Conservation (phyloP, 1,284 basidiomycete species). For the Leccinum griseonigrum region DNA sequence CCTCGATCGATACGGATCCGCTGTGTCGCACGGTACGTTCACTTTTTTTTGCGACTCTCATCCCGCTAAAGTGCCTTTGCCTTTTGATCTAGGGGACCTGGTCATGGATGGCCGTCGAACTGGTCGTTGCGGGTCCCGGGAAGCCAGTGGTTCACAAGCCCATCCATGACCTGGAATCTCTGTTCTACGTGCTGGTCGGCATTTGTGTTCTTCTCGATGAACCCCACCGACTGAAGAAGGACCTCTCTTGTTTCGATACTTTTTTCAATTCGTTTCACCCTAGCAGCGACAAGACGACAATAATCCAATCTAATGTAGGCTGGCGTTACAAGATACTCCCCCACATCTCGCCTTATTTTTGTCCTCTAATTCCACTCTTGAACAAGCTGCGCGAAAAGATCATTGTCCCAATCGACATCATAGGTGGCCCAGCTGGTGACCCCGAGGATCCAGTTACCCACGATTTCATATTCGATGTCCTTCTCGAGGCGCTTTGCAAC, state of each 20-base stretch:
- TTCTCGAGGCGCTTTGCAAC: not conserved
- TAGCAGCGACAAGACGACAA: not conserved
- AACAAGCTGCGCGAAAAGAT: not conserved
- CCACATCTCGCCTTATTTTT: not conserved
- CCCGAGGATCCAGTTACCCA: not conserved
- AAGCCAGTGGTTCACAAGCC: not conserved
- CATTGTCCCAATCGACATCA: not conserved
- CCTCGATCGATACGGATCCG: not conserved
- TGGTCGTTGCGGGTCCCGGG: not conserved
- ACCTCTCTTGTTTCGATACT: not conserved
- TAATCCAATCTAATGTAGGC: not conserved
- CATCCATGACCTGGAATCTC: not conserved
- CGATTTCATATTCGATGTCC: not conserved
- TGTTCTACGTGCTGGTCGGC: not conserved
- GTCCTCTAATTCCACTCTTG: not conserved
- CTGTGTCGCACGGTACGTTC: not conserved
- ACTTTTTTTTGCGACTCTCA: too few relatives aligned
- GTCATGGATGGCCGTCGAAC: not conserved
- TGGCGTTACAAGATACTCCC: not conserved
- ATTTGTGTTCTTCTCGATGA: not conserved
- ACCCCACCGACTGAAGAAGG: not conserved
- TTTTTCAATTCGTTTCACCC: not conserved
- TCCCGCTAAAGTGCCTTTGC: not conserved
- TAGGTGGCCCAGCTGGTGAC: not conserved
- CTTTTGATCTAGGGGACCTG: not conserved